A percentile compares a stretch with the other conserved stretches of the same genome.
Conservation (phyloP, 129 eudicot genomes). For the Flaveria trinervia region DNA sequence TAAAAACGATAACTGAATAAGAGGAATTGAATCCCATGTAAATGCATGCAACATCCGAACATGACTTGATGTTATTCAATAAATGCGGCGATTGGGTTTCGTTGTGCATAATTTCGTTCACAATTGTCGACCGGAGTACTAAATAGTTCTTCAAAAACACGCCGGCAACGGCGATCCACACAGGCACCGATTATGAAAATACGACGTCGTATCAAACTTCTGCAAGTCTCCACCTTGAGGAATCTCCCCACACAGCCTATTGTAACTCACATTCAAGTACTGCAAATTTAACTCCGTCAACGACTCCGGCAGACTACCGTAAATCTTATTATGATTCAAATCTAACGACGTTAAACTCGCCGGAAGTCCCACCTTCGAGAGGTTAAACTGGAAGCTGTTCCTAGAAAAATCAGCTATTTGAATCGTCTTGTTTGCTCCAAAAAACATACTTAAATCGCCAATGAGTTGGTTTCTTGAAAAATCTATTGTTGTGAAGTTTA, state of each 20-base stretch:
- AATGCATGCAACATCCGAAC: too few relatives aligned
- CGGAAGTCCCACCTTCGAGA: conserved; percentile 47
- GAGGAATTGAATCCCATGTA: too few relatives aligned
- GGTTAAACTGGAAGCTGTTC: conserved; percentile 50
- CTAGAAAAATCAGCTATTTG: conserved; percentile 37
- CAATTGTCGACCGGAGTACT: too few relatives aligned
- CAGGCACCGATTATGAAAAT: conserved; percentile 59
- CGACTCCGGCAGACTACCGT: conserved; percentile 48
- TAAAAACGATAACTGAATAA: too few relatives aligned
- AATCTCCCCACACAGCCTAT: conserved; percentile 66
- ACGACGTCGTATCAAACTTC: conserved; percentile 35
- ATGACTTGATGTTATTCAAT: too few relatives aligned
- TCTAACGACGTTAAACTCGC: conserved; percentile 47
- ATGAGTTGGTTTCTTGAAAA: conserved; percentile 51
- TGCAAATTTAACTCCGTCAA: conserved; percentile 31
- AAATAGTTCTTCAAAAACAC: conserved; percentile 30
- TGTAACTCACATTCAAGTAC: conserved; percentile 58
- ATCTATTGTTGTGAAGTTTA: conserved; percentile 48
- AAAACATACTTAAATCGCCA: conserved; percentile 65
- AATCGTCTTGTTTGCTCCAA: conserved; percentile 54
- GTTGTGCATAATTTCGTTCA: too few relatives aligned
- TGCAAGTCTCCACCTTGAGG: conserved; percentile 59
- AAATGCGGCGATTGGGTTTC: too few relatives aligned
- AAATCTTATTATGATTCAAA: conserved; percentile 57
- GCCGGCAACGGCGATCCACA: conserved; percentile 65